Base-by-base conservation (phyloP, 1,139 yeast genomes). In the Lodderomyces pseudojiufengensis region DNA sequence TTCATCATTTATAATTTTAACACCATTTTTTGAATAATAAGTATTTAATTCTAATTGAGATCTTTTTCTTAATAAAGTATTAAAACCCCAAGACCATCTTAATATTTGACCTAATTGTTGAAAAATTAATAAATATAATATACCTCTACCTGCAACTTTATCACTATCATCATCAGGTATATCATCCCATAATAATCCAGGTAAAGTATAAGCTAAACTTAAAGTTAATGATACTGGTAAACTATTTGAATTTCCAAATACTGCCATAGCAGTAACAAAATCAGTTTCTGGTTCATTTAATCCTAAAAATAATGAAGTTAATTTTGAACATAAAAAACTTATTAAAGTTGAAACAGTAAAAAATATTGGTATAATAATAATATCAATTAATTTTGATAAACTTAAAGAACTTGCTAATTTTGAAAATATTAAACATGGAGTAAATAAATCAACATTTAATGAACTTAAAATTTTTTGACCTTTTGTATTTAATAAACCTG, bases 61-160 rank as follows among this genome's bases (percentile, higher is more conserved):
- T 39, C 81, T 67, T 48, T 65, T 76, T 33, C 81, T 72, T 42
- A 85, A 64, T 41, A 85, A 64, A 18, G 78, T 81, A 54, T 85
- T 84, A 60, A 78, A 84, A n/a, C 95, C 95, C 94, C 95, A 85
- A 3, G 92, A 82, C 95, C 95, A 85, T 43, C 95, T 68, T 41
- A 85, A 65, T 49, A 84, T 73, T 61, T 84, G 95, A 27, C 95
- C 95, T 52, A 85, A 69, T 55, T 85, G 95, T 63, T 85, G 95
- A 60, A 85, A 85, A 34, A 85, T 80, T 40, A 85, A 63, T 48
- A 85, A 65, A 56, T 85, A 85, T 37, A 85, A 65, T 36, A 85
- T 79, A 31, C 95, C 95, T 43, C 95, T 70, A 3, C 87, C 78
- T 0, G 94, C 94, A 33, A 85, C 80, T 47, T 77, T 77, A 47